Base-by-base conservation (phyloP, 345 rosid genomes). In the Gossypium stocksii region DNA sequence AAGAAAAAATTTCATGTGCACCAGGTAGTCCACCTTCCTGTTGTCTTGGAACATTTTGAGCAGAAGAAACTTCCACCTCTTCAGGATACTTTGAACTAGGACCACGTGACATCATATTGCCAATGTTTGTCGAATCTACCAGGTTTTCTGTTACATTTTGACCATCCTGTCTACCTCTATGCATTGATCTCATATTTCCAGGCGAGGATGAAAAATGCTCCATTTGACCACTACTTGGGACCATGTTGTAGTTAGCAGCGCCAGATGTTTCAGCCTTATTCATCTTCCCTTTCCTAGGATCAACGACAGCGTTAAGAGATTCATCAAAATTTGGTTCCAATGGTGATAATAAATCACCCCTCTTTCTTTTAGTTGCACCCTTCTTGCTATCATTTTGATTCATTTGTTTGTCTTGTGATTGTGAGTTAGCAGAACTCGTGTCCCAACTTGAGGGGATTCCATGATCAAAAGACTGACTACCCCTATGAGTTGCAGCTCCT, bases 401-500 rank as follows among this genome's bases (percentile, higher is more conserved):
- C 74, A 70, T 78, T 71, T 80, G 86, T 58, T 77, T 85, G 77
- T 94, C 97, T 77, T 91, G 99, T 29, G 98, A 83, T 78, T 90
- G 97, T 9, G 94, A 87, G 75, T 85, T 87, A 75, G 94, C 91
- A 74, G 97, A 89, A 77, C 89, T 86, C 27, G 97, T 85, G 76
- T 91, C 99, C 84, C 90, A 83, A 89, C 91, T 93, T 65, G 99
- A 89, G 53, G 97, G 94, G 81, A 98, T 93, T 83, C 89, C 99
- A 60, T 89, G 96, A 80, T 95, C 98, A 76, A 87, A 88, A 54
- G 94, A 83, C 80, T 87, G 93, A 75, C 87, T 84, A 70, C 88
- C 83, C 83, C 90, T 90, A 44, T 82, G 90, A 77, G 83, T 70
- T 82, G 81, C 91, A 77, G 94, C 76, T 62, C 88, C 98, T 82